Conservation (phyloP, 208 protist species). For the Leishmania tropica region DNA sequence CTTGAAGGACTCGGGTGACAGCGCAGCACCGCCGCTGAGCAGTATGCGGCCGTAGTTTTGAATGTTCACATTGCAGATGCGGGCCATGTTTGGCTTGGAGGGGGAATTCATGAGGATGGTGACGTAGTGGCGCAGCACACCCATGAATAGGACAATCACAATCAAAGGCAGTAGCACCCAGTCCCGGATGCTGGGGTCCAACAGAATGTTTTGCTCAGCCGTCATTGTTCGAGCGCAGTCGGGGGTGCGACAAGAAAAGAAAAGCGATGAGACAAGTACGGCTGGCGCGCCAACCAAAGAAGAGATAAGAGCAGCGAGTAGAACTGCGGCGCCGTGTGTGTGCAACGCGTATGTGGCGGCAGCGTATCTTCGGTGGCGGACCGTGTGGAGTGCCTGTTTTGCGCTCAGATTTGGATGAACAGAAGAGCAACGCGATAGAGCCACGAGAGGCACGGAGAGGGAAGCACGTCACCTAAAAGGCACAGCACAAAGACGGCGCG, state of each 20-base stretch:
- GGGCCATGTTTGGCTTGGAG: slow-evolving; percentile 50
- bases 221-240: slow-evolving; percentile 31
- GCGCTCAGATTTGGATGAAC: background rate
- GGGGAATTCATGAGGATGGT: slow-evolving; percentile 60
- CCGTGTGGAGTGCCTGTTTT: background rate
- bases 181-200: slow-evolving; percentile 94
- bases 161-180: slow-evolving; percentile 97
- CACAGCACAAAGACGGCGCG: background rate
- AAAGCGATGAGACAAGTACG: background rate
- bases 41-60: slow-evolving; percentile 71
- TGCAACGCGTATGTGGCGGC: background rate
- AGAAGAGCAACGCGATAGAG: background rate
- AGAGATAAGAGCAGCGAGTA: background rate
- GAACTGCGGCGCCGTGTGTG: background rate
- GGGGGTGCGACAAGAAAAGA: background rate
- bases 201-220: slow-evolving; percentile 74
- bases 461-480: background rate
- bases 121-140: slow-evolving; percentile 91
- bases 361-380: background rate
- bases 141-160: slow-evolving; percentile 93
- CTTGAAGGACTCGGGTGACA: slow-evolving; percentile 67
- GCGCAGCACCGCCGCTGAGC: slow-evolving; percentile 44
- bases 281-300: background rate
- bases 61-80: slow-evolving; percentile 73
- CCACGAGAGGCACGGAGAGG: background rate